A percentile compares a stretch with the other conserved stretches of the same genome.
These are phyloP conservation scores for Amphicarpaea edgeworthii DNA, from an alignment of 306 rosid genomes.

Conservation along the genomic window DNA sequence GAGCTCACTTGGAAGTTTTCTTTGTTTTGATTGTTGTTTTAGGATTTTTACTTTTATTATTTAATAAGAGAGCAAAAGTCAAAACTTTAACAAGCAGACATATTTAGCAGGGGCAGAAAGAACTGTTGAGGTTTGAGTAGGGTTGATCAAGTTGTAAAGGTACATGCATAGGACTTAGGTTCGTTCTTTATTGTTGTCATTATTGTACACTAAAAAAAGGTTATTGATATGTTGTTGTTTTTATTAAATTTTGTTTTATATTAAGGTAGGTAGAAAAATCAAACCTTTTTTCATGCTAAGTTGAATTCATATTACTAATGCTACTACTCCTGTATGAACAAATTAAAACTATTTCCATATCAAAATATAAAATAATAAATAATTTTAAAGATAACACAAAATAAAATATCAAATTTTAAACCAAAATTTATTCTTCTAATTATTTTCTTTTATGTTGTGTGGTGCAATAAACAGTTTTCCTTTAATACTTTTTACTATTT, in stretches of 20 bases:
- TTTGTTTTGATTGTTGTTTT: constrained; percentile 57
- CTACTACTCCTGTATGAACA: constrained; percentile 5
- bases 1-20: constrained; percentile 60
- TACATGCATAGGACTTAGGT: no score
- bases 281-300: neutral
- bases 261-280: constrained; percentile 17
- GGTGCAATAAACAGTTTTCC: no score
- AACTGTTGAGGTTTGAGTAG: constrained; percentile 47
- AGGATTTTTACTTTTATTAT: constrained; percentile 69
- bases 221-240: neutral
- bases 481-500: no score
- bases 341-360: neutral
- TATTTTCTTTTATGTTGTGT: no score
- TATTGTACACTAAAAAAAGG: neutral
- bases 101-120: constrained; percentile 56
- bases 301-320: neutral
- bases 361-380: no score
- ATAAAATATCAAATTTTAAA: no score
- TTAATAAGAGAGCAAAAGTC: constrained; percentile 58
- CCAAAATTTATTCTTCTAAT: no score
- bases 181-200: no score
- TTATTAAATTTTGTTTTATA: constrained; percentile 50
- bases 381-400: no score
- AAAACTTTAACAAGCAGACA: constrained; percentile 61
- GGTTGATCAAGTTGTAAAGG: no score